Percentiles rank a stretch among this genome's conserved stretches.
These are phyloP conservation scores for Oryza nivara DNA, from an alignment of 176 grass and related monocot species.

Conservation along the genomic window DNA sequence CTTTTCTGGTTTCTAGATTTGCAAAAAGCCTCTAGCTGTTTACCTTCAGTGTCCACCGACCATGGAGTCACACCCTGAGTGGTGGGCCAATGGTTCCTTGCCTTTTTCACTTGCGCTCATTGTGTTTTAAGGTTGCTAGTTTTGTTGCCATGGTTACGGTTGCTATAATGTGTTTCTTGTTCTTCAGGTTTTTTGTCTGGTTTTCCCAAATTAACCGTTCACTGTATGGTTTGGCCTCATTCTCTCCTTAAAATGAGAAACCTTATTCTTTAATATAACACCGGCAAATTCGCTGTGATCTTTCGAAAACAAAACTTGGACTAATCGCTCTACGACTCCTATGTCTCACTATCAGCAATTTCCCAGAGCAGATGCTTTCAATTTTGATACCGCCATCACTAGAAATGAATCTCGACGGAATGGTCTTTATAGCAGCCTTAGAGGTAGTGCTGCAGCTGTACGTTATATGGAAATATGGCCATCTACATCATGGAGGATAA, in stretches of 20 bases:
- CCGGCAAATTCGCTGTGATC: too few relatives aligned
- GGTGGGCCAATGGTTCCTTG: constrained; percentile 15
- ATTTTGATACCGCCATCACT: constrained; percentile 3
- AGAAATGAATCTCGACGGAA: background rate
- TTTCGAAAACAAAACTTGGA: background rate
- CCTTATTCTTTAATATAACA: too few relatives aligned
- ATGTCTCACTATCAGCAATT: constrained; percentile 27
- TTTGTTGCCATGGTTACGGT: too few relatives aligned
- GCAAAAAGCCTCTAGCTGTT: constrained; percentile 29
- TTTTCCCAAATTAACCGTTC: too few relatives aligned
- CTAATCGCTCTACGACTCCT: constrained; percentile 41
- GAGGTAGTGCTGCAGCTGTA: constrained; percentile 8
- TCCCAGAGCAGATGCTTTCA: constrained; percentile 24
- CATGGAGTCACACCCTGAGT: constrained; percentile 42
- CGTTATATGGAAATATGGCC: background rate
- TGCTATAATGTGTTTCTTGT: too few relatives aligned
- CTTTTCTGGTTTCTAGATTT: constrained; percentile 48
- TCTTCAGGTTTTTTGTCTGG: too few relatives aligned
- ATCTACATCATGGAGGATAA: background rate
- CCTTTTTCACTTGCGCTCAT: constrained; percentile 30
- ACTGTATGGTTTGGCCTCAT: too few relatives aligned
- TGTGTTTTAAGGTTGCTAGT: background rate
- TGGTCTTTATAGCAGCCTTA: constrained; percentile 21
- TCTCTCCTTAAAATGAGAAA: too few relatives aligned
- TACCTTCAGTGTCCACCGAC: constrained; percentile 30